Conservation (phyloP, 2,329 filamentous ascomycete genomes). For the Pseudocercospora eumusae region DNA sequence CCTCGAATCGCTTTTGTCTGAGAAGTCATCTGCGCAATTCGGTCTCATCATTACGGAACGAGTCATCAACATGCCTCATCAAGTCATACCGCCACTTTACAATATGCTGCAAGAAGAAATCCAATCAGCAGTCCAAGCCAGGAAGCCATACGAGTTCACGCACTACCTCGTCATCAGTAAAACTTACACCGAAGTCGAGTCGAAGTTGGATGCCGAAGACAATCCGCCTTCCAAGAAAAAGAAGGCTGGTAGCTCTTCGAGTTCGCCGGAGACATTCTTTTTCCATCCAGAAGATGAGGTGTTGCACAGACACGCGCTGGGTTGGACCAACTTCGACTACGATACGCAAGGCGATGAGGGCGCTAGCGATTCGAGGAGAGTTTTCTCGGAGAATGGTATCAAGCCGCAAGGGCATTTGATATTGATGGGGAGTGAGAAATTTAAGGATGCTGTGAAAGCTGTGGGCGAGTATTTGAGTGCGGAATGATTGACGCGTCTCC, state of each 20-base stretch:
- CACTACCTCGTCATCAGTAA: slow-evolving; percentile 92
- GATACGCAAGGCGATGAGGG: slow-evolving; percentile 75
- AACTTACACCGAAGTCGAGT: slow-evolving; percentile 86
- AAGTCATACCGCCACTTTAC: slow-evolving; percentile 92
- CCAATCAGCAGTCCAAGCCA: slow-evolving; percentile 80
- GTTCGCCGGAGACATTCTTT: slow-evolving; percentile 65
- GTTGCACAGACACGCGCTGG: slow-evolving; percentile 72
- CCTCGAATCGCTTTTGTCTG: slow-evolving; percentile 43
- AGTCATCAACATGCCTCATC: slow-evolving; percentile 93
- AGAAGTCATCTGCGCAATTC: slow-evolving; percentile 55
- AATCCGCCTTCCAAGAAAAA: slow-evolving; percentile 63
- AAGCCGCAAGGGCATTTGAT: slow-evolving; percentile 82
- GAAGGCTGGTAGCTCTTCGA: slow-evolving; percentile 44
- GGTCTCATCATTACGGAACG: slow-evolving; percentile 89
- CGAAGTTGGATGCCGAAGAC: slow-evolving; percentile 70
- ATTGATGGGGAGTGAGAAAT: slow-evolving; percentile 77
- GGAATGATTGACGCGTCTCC: background rate
- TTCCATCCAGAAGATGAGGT: slow-evolving; percentile 97
- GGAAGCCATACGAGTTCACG: slow-evolving; percentile 88
- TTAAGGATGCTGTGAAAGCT: slow-evolving; percentile 72
- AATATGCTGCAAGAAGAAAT: slow-evolving; percentile 92
- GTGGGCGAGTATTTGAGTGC: slow-evolving; percentile 69
- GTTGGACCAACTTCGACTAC: slow-evolving; percentile 71
- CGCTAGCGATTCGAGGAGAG: slow-evolving; percentile 84
- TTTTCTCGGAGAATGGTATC: slow-evolving; percentile 91